Evolutionary conservation across 768 basidiomycete species (phyloP).

Genomic region (Coprinellus aureogranulatus): DNA sequence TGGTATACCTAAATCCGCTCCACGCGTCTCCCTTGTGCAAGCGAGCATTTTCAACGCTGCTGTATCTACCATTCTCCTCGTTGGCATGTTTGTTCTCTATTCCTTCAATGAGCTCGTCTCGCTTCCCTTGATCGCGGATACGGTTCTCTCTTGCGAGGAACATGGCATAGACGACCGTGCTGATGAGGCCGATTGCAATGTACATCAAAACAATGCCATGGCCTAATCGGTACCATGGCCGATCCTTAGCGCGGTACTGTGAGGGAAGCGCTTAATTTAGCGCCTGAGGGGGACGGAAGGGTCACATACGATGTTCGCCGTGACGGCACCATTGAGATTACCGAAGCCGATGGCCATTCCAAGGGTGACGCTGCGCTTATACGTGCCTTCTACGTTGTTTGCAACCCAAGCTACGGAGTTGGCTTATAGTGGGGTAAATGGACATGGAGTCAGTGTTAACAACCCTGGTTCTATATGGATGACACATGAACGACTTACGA

Average conservation of each 20-base stretch:
- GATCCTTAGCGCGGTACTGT: slow-evolving; percentile 65
- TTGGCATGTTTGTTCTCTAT: slow-evolving; percentile 43
- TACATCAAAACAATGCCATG: slow-evolving; percentile 70
- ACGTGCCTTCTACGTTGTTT: slow-evolving; percentile 70
- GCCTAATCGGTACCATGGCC: slow-evolving; percentile 67
- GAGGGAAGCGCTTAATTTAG: too few relatives aligned
- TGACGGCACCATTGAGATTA: slow-evolving; percentile 68
- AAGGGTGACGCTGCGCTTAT: slow-evolving; percentile 68
- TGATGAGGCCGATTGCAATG: slow-evolving; percentile 62
- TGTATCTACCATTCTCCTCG: slow-evolving; percentile 52
- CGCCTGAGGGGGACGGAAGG: neutral
- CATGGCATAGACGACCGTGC: slow-evolving; percentile 45
- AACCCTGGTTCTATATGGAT: neutral
- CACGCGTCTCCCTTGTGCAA: slow-evolving; percentile 65
- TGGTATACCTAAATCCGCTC: slow-evolving; percentile 73
- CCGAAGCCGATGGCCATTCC: slow-evolving; percentile 70
- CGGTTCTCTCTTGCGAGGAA: slow-evolving; percentile 58
- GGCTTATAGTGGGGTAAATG: too few relatives aligned
- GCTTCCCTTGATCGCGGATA: slow-evolving; percentile 60
- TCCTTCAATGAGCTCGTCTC: slow-evolving; percentile 63
- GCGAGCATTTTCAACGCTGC: slow-evolving; percentile 54
- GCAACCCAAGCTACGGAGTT: slow-evolving; percentile 59
- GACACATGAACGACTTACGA: slow-evolving; percentile 31
- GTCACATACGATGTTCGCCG: slow-evolving; percentile 59
- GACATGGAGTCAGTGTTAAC: too few relatives aligned